phyloP scores from a whole-genome alignment of 257 asterid species.

The Fraxinus cuspidata region DNA sequence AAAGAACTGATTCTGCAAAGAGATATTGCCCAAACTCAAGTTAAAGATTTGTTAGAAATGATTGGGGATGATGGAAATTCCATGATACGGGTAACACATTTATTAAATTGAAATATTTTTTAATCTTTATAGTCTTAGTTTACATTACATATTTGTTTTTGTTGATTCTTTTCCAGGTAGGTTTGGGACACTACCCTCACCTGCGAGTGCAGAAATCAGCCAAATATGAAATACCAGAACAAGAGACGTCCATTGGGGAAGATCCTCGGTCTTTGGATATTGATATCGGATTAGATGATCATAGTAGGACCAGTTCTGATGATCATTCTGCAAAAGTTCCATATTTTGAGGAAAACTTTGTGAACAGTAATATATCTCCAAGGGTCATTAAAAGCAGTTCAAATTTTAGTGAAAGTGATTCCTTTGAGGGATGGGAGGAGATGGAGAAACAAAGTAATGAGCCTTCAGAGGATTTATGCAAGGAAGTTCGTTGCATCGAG shows the following conservation, averaged over 20 bases:
- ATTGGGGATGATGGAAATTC: slow-evolving; percentile 54
- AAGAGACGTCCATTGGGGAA: slow-evolving; percentile 42
- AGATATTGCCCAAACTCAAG: slow-evolving; percentile 82
- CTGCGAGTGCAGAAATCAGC: slow-evolving; percentile 61
- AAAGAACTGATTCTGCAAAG: slow-evolving; percentile 75
- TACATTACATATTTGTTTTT: background rate
- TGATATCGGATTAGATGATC: slow-evolving; percentile 52
- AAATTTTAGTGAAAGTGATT: slow-evolving; percentile 57
- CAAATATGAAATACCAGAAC: slow-evolving; percentile 30
- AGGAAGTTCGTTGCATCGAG: slow-evolving; percentile 85
- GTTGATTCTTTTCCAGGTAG: slow-evolving; percentile 48
- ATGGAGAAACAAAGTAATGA: slow-evolving; percentile 67
- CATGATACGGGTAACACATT: slow-evolving; percentile 44
- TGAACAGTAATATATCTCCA: slow-evolving; percentile 42
- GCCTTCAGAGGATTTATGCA: slow-evolving; percentile 70
- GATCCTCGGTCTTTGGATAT: slow-evolving; percentile 48
- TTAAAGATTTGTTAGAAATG: slow-evolving; percentile 61
- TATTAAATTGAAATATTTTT: background rate
- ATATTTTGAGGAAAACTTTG: slow-evolving; percentile 48
- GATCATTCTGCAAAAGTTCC: slow-evolving; percentile 55
- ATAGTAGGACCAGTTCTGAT: slow-evolving; percentile 70
- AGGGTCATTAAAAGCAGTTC: slow-evolving; percentile 43
- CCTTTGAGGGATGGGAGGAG: slow-evolving; percentile 77
- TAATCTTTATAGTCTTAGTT: background rate
- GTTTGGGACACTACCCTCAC: slow-evolving; percentile 64